Conservation (phyloP, 176 grass and related monocot species). For the Avena sativa region DNA sequence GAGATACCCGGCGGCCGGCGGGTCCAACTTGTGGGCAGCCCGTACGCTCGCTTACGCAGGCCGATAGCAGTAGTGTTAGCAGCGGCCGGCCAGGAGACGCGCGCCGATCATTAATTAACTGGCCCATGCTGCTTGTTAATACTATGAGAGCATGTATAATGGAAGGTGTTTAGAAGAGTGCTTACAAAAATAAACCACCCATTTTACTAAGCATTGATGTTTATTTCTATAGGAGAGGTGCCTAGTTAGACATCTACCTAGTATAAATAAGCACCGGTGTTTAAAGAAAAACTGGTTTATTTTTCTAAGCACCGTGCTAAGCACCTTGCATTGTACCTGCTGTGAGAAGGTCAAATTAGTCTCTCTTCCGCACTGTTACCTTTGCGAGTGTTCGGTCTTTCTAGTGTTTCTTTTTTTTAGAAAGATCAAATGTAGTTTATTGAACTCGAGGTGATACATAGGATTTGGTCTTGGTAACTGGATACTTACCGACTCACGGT, state of each 20-base stretch:
- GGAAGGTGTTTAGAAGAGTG: too few relatives aligned
- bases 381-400: background rate
- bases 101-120: background rate
- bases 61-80: background rate
- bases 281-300: too few relatives aligned
- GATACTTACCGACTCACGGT: background rate
- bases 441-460: background rate
- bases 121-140: too few relatives aligned
- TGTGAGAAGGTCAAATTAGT: background rate
- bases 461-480: background rate
- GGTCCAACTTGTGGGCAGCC: slow-evolving; percentile 13
- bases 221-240: too few relatives aligned
- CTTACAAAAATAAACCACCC: too few relatives aligned
- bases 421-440: background rate
- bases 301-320: too few relatives aligned
- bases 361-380: background rate
- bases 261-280: too few relatives aligned
- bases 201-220: too few relatives aligned
- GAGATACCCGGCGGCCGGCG: background rate
- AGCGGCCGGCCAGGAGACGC: too few relatives aligned
- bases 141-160: too few relatives aligned
- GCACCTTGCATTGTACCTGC: background rate
- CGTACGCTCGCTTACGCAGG: background rate
- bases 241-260: too few relatives aligned
- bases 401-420: background rate